These are phyloP conservation scores for Hyaloraphidium curvatum DNA, from an alignment of 192 early-diverging fungal species.

Conservation along the genomic window DNA sequence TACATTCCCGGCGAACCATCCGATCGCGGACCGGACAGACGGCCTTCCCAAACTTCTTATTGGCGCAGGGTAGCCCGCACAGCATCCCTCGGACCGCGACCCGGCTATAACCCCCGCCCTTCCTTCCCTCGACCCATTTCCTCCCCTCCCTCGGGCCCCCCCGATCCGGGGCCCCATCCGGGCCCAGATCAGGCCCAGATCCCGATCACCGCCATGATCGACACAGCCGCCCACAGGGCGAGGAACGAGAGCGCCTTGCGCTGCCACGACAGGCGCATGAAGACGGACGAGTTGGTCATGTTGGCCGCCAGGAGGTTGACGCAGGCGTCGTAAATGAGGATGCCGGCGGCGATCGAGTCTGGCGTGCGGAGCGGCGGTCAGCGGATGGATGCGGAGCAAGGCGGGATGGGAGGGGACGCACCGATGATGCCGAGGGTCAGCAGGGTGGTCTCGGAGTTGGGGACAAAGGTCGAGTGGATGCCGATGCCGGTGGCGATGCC, in stretches of 20 bases:
- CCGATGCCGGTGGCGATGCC: conserved; percentile 63
- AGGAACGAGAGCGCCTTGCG: neutral
- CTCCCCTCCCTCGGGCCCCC: too few species aligned
- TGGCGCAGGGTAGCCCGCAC: too few species aligned
- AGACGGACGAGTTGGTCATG: neutral
- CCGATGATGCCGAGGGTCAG: conserved; percentile 11
- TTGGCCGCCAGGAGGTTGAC: neutral
- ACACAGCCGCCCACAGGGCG: neutral
- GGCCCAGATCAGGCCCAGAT: neutral
- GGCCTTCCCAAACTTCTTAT: too few species aligned
- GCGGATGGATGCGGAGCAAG: neutral
- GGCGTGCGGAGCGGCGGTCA: neutral
- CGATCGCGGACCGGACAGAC: too few species aligned
- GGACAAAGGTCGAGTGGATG: conserved; percentile 37
- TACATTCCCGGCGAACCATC: too few species aligned
- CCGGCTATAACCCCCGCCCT: too few species aligned
- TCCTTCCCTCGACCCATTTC: too few species aligned
- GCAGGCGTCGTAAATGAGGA: neutral
- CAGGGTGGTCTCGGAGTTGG: conserved; percentile 25
- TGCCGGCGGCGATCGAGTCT: neutral
- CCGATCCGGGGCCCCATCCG: too few species aligned
- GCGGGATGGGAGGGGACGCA: neutral
- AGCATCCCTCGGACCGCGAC: too few species aligned
- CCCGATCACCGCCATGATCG: neutral
- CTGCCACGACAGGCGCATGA: neutral